Evolutionary conservation across 2,329 filamentous ascomycete species (phyloP).

Genomic region (Drechslerella dactyloides): DNA sequence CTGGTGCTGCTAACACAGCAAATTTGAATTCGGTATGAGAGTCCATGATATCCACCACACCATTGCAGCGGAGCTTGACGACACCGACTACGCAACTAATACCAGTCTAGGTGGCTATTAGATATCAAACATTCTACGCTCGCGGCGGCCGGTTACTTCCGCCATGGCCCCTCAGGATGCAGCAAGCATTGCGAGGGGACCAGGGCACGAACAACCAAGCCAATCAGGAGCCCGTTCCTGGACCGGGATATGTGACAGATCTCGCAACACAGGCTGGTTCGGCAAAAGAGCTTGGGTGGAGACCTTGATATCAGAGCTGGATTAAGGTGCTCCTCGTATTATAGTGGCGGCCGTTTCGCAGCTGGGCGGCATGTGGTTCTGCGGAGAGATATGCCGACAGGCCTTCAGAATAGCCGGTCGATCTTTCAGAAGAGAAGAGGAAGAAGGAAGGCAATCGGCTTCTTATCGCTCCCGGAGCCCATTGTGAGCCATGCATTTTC

Average conservation of each 20-base stretch:
- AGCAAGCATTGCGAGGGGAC: slow-evolving; percentile 25
- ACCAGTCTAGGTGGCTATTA: no score
- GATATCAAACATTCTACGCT: slow-evolving; percentile 45
- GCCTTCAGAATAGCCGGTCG: slow-evolving; percentile 44
- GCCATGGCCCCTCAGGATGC: slow-evolving; percentile 18
- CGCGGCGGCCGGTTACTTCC: slow-evolving; percentile 49
- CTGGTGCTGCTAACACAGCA: slow-evolving; percentile 17
- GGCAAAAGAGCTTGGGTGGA: slow-evolving; percentile 48
- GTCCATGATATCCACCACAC: slow-evolving; percentile 33
- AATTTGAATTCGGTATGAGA: slow-evolving; percentile 24
- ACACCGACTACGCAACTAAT: slow-evolving; percentile 27
- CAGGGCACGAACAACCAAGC: slow-evolving; percentile 21
- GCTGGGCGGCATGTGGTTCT: slow-evolving; percentile 15
- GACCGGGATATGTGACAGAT: slow-evolving; percentile 51
- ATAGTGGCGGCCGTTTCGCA: slow-evolving; percentile 23
- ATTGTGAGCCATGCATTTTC: slow-evolving; percentile 19
- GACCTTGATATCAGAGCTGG: slow-evolving; percentile 36
- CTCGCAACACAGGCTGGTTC: slow-evolving; percentile 44
- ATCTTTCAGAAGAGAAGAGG: slow-evolving; percentile 23
- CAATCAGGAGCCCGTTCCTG: slow-evolving; percentile 49
- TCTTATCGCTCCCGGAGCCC: slow-evolving; percentile 5
- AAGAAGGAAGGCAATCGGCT: slow-evolving; percentile 17
- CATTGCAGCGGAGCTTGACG: slow-evolving; percentile 9
- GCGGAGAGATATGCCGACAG: slow-evolving; percentile 49
- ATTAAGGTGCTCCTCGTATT: slow-evolving; percentile 50